phyloP scores from a whole-genome alignment of 768 basidiomycete genomes.

The Rubroboletus pulcherrimus region DNA sequence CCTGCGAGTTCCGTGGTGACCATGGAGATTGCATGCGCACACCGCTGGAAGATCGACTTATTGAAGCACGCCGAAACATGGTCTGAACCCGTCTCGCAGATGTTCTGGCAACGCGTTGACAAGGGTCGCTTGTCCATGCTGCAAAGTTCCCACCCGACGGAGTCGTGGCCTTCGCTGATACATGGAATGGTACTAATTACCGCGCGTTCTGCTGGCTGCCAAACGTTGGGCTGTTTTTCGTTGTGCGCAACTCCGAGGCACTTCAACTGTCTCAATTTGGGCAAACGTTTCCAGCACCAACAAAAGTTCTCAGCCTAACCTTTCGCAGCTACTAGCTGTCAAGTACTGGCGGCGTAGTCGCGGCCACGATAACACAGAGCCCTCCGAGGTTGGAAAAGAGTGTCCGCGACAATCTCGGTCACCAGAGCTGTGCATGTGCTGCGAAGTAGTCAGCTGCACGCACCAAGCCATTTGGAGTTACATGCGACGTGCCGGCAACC shows the following conservation, averaged over 20 bases:
- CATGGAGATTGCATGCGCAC: background rate
- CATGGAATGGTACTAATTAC: background rate
- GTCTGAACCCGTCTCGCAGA: background rate
- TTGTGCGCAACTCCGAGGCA: background rate
- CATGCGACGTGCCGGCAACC: background rate
- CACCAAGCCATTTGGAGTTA: background rate
- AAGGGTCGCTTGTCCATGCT: background rate
- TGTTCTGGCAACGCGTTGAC: background rate
- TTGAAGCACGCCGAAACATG: no score
- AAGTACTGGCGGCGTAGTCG: background rate
- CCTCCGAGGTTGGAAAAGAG: background rate
- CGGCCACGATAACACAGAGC: background rate
- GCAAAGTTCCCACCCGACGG: background rate
- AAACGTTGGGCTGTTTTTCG: background rate
- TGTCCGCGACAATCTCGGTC: background rate
- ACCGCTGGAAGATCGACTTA: background rate
- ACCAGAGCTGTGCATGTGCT: background rate
- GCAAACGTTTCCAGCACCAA: no score
- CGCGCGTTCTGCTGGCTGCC: background rate
- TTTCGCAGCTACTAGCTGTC: no score
- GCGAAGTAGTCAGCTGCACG: background rate
- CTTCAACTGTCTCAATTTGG: no score
- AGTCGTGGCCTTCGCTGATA: background rate
- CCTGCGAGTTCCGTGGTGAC: background rate
- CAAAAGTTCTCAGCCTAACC: no score